phyloP scores from a whole-genome alignment of 2,329 filamentous ascomycete genomes.

The Bipolaris bicolor region DNA sequence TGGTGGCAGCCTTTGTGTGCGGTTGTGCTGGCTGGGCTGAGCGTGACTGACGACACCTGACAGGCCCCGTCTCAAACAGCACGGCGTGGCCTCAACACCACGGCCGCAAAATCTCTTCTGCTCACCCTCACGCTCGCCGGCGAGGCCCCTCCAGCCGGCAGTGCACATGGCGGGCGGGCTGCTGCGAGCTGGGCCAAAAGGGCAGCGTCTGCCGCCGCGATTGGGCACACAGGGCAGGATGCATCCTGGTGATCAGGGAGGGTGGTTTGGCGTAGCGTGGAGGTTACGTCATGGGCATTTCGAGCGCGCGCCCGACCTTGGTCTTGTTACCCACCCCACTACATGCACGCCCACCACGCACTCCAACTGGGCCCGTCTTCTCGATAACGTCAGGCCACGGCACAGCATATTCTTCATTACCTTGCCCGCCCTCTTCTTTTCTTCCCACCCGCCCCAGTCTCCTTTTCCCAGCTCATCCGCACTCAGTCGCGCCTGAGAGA shows the following conservation, averaged over 20 bases:
- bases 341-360: conserved; percentile 19
- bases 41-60: conserved; percentile 17
- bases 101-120: background rate
- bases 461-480: conserved; percentile 10
- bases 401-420: conserved; percentile 15
- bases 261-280: conserved; percentile 16
- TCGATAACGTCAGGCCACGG: conserved; percentile 37
- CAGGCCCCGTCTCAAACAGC: background rate
- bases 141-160: background rate
- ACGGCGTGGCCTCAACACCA: background rate
- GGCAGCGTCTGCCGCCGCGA: conserved; percentile 15
- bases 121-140: conserved; percentile 1
- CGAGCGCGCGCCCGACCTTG: conserved; percentile 20
- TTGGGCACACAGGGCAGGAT: conserved; percentile 15
- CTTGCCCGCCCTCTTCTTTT: conserved; percentile 5
- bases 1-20: background rate
- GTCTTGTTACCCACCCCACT: conserved; percentile 27
- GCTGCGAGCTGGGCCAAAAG: conserved; percentile 18
- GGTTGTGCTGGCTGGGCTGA: background rate
- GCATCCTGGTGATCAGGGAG: conserved; percentile 18
- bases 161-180: conserved; percentile 1
- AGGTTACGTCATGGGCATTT: conserved; percentile 22
- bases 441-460: background rate
- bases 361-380: conserved; percentile 28
- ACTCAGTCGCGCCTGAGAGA: conserved; percentile 5